phyloP scores from a whole-genome alignment of 148 eudicot species.

The Fagopyrum homotropicum region DNA sequence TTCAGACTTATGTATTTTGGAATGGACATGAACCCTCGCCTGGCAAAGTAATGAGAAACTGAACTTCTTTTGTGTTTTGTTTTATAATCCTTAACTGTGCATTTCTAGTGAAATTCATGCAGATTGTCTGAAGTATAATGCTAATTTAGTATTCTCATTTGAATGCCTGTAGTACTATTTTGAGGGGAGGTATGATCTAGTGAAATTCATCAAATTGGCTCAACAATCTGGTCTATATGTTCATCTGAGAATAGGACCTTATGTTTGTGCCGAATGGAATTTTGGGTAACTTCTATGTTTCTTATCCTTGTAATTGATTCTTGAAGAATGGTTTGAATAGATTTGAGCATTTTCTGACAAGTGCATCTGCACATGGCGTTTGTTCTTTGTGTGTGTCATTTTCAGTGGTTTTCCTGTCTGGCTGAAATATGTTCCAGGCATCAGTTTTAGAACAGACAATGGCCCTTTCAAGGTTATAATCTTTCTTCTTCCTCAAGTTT shows the following conservation, averaged over 20 bases:
- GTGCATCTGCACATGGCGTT: neutral
- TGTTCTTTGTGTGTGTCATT: slow-evolving; percentile 10
- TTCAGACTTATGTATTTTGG: slow-evolving; percentile 94
- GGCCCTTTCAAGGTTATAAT: slow-evolving; percentile 72
- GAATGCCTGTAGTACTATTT: slow-evolving; percentile 57
- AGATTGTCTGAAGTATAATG: neutral
- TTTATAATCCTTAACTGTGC: neutral
- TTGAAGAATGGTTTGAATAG: neutral
- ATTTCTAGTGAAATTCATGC: neutral
- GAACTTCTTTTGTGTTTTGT: neutral
- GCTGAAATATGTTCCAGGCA: slow-evolving; percentile 84
- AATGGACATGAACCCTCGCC: slow-evolving; percentile 94
- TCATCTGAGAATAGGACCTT: slow-evolving; percentile 89
- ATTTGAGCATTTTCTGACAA: neutral
- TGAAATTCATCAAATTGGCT: slow-evolving; percentile 71
- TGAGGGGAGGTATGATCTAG: slow-evolving; percentile 84
- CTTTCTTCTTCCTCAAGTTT: neutral
- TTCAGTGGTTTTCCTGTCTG: slow-evolving; percentile 92
- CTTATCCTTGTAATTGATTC: neutral
- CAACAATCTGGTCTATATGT: slow-evolving; percentile 76
- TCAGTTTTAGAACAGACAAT: slow-evolving; percentile 84
- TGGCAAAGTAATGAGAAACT: slow-evolving; percentile 45
- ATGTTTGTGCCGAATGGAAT: slow-evolving; percentile 97
- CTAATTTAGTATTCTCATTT: neutral
- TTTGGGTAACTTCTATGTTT: slow-evolving; percentile 56